These are phyloP conservation scores for Gleditsia sinensis DNA, from an alignment of 306 rosid genomes.

Conservation along the genomic window DNA sequence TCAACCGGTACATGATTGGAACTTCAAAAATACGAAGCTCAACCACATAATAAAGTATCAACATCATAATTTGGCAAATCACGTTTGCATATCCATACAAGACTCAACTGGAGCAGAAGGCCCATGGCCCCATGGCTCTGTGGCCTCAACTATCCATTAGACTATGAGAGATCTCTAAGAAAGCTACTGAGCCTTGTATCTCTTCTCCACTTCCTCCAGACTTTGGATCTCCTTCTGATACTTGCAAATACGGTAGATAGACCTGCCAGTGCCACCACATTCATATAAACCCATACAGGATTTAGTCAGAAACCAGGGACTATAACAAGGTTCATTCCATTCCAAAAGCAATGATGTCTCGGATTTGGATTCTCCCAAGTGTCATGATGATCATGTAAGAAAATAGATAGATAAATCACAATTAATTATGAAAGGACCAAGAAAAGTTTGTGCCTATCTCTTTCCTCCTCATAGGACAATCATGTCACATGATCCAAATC, in stretches of 20 bases:
- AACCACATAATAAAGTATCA: background rate
- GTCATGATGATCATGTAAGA: background rate
- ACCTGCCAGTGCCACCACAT: conserved; percentile 60
- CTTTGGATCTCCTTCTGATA: conserved; percentile 53
- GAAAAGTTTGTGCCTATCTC: background rate
- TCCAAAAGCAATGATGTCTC: background rate
- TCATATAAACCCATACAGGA: background rate
- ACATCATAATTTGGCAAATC: background rate
- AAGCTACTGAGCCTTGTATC: conserved; percentile 55
- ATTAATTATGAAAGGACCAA: background rate
- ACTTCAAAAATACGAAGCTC: background rate
- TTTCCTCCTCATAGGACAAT: background rate
- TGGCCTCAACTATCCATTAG: background rate
- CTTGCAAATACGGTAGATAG: conserved; percentile 55
- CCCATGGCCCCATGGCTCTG: too few species aligned
- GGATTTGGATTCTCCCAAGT: background rate
- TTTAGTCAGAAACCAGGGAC: background rate
- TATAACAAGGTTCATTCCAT: background rate
- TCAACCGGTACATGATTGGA: background rate
- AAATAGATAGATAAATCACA: background rate
- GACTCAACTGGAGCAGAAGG: background rate
- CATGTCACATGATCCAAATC: background rate
- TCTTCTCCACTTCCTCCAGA: conserved; percentile 73
- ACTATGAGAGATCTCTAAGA: background rate
- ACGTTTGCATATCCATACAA: background rate